A percentile compares a stretch with the other conserved stretches of the same genome.
Conservation (phyloP, 257 asterid species). For the Solanum verrucosum region DNA sequence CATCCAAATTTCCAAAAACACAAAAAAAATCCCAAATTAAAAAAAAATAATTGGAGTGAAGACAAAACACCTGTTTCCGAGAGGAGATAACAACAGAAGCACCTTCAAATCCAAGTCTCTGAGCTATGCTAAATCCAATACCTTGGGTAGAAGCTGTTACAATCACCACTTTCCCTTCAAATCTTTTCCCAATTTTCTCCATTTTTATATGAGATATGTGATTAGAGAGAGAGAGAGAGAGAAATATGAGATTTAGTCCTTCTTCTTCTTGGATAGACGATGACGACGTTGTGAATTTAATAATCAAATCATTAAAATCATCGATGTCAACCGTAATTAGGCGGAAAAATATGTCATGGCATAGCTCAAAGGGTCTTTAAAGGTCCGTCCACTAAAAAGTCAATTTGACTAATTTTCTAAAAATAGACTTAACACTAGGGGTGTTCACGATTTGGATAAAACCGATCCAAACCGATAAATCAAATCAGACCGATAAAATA, state of each 20-base stretch:
- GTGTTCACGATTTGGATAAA: no score
- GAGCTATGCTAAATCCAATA: conserved; percentile 80
- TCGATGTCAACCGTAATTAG: not conserved
- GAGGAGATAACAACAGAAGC: conserved; percentile 95
- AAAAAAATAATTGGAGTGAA: not conserved
- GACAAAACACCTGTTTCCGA: conserved; percentile 50
- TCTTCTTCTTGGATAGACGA: not conserved
- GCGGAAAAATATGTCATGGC: not conserved
- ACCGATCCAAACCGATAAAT: no score
- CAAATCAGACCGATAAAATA: no score
- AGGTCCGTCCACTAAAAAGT: rapidly evolving
- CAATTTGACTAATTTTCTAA: not conserved
- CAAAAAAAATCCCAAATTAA: no score
- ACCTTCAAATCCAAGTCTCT: conserved; percentile 86
- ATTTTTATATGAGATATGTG: not conserved
- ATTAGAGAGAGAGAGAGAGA: not conserved
- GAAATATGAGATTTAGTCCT: not conserved
- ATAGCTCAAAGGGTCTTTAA: not conserved
- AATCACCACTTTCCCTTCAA: conserved; percentile 75
- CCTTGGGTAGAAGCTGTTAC: conserved; percentile 98
- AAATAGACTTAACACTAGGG: no score
- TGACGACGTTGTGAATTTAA: not conserved
- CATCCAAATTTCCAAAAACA: not conserved
- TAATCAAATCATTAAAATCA: not conserved
- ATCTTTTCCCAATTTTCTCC: conserved; percentile 56